Base-by-base conservation (phyloP, 495 filamentous ascomycete genomes). In the Pseudomonodictys pantanalensis region DNA sequence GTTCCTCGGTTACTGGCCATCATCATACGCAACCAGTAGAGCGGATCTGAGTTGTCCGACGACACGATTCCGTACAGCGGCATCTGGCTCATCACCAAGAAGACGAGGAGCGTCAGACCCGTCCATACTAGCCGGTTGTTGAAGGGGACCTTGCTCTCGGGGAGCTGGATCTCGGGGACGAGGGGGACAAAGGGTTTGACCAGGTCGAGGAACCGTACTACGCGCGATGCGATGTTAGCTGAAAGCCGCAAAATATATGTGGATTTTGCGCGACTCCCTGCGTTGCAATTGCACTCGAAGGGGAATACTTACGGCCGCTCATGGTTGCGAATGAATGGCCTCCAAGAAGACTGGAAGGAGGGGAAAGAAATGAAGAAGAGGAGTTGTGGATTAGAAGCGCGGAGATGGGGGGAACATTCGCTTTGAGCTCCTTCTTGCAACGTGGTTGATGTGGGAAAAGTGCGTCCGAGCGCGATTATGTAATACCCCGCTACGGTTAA, bases 21-120 rank as follows among this genome's bases (percentile, higher is more conserved):
- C 91, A 98, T 96, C 92, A 97, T 97, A 72, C 95, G 87, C 68
- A 99, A 83, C 95, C 95, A 99, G 86, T 97, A 99, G 70, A 99
- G 79, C 61, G 95, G 95, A 79, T 99, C 95, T 44, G 73, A 73
- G 18, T 60, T 74, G 77, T 98, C 93, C 61, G 92, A 96, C 53
- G 92, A 75, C 57, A 73, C 70, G 59, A 75, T 73, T 58, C 69
- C 67, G 63, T 71, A 73, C 44, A 72, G 65, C 52, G 95, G 95
- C 93, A 99, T 97, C 78, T 99, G 93, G 78, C 89, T 95, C 95
- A 99, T 99, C 73, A 99, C 92, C 87, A 98, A 81, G 84, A 97
- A 98, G 78, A 97, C 95, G 70, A 97, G 78, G 65, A 97, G 81
- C 54, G 92, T 97, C 76, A 96, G 80, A 72, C 91, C 92, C 32